phyloP scores from a whole-genome alignment of 495 filamentous ascomycete genomes.

The Aspergillus kassunensis region DNA sequence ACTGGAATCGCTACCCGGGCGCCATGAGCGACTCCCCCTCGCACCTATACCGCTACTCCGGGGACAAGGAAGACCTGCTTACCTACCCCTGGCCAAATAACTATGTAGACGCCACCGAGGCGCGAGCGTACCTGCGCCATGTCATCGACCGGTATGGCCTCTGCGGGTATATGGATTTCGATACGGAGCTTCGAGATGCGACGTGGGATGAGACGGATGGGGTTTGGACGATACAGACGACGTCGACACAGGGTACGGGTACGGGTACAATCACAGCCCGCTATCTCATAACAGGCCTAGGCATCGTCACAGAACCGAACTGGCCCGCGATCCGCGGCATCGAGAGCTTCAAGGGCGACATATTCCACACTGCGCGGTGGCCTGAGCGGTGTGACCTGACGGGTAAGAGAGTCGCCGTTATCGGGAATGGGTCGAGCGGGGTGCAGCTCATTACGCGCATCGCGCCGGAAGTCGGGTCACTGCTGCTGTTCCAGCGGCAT shows the following conservation, averaged over 20 bases:
- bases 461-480: too few relatives aligned
- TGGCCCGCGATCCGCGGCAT: background rate
- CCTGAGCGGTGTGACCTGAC: background rate
- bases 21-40: constrained; percentile 15
- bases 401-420: background rate
- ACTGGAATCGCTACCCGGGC: constrained; percentile 28
- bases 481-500: background rate
- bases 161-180: constrained; percentile 22
- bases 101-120: constrained; percentile 20
- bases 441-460: background rate
- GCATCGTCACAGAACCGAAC: background rate
- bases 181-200: constrained; percentile 13
- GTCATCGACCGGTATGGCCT: constrained; percentile 20
- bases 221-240: too few relatives aligned
- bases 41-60: constrained; percentile 25
- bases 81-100: constrained; percentile 17
- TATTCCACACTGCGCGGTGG: constrained; percentile 8
- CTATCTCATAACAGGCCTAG: background rate
- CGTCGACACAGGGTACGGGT: too few relatives aligned
- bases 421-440: background rate
- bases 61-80: constrained; percentile 20
- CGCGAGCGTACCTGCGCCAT: constrained; percentile 21
- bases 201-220: constrained; percentile 2
- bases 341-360: background rate
- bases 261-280: background rate